These are phyloP conservation scores for Simmondsia chinensis DNA, from an alignment of 148 eudicot species.

Conservation along the genomic window DNA sequence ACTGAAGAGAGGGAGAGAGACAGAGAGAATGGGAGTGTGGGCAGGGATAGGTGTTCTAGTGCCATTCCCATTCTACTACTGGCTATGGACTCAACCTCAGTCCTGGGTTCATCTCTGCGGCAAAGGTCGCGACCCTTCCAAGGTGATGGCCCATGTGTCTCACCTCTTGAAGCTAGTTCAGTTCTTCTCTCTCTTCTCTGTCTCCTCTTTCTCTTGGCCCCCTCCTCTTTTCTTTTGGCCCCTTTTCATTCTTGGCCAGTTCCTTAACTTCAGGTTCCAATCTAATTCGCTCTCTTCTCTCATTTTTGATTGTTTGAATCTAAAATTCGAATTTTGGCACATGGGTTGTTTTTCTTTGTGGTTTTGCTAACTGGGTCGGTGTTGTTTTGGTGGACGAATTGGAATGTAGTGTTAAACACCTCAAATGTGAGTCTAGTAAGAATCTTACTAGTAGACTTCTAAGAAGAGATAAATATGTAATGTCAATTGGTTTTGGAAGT, in stretches of 20 bases:
- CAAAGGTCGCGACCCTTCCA: slow-evolving; percentile 55
- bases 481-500: too few relatives aligned
- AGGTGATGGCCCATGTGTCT: slow-evolving; percentile 63
- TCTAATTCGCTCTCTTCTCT: neutral
- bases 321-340: too few relatives aligned
- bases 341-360: too few relatives aligned
- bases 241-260: slow-evolving; percentile 76
- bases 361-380: too few relatives aligned
- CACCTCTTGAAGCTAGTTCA: slow-evolving; percentile 74
- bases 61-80: slow-evolving; percentile 84
- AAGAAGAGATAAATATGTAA: too few relatives aligned
- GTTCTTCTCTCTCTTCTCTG: slow-evolving; percentile 62
- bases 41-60: slow-evolving; percentile 58
- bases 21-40: slow-evolving; percentile 43
- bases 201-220: slow-evolving; percentile 69
- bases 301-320: neutral
- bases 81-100: slow-evolving; percentile 71
- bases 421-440: too few relatives aligned
- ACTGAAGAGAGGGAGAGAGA: neutral
- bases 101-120: slow-evolving; percentile 80
- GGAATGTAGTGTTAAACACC: too few relatives aligned
- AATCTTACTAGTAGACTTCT: too few relatives aligned
- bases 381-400: too few relatives aligned
- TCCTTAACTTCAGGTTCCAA: slow-evolving; percentile 84
- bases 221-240: slow-evolving; percentile 94